Evolutionary conservation across 805 yeast species (phyloP).

Genomic region (Wickerhamiella azymoides): DNA sequence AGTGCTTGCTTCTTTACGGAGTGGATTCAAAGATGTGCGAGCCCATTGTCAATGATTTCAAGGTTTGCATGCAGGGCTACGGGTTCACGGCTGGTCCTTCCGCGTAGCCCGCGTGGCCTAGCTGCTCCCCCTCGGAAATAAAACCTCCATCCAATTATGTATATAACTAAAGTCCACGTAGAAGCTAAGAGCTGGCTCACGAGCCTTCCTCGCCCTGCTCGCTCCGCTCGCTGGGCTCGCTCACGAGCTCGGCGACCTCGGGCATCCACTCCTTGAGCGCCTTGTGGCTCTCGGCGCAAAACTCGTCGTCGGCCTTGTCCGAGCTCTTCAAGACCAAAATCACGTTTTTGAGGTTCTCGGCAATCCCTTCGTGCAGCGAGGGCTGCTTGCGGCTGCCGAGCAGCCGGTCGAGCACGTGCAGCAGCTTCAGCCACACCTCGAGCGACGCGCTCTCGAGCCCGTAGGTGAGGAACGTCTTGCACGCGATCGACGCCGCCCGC

Average conservation of each 20-base stretch:
- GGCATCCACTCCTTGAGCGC: slow-evolving; percentile 28
- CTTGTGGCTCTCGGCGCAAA: slow-evolving; percentile 29
- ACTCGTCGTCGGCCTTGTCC: slow-evolving; percentile 21
- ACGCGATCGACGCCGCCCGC: slow-evolving; percentile 51
- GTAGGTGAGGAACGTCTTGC: slow-evolving; percentile 48
- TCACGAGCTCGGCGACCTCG: slow-evolving; percentile 18
- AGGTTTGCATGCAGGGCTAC: slow-evolving; percentile 79
- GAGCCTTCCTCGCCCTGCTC: neutral
- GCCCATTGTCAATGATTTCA: slow-evolving; percentile 55
- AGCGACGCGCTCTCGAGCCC: slow-evolving; percentile 25
- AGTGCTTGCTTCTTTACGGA: slow-evolving; percentile 71
- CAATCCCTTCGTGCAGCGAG: slow-evolving; percentile 27
- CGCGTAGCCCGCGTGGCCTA: too few species aligned
- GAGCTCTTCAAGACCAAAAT: slow-evolving; percentile 28
- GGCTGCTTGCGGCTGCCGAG: slow-evolving; percentile 28
- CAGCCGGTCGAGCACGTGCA: slow-evolving; percentile 29
- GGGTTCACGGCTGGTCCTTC: slow-evolving; percentile 43
- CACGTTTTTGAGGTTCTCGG: slow-evolving; percentile 31
- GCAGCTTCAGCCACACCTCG: slow-evolving; percentile 26
- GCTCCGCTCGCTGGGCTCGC: too few species aligned
- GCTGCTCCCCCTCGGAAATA: too few species aligned
- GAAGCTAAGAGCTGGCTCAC: neutral
- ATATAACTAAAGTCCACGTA: slow-evolving; percentile 5
- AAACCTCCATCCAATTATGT: slow-evolving; percentile 1
- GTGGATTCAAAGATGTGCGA: slow-evolving; percentile 75